These are phyloP conservation scores for Kwoniella heveanensis DNA, from an alignment of 768 basidiomycete species.

Conservation along the genomic window DNA sequence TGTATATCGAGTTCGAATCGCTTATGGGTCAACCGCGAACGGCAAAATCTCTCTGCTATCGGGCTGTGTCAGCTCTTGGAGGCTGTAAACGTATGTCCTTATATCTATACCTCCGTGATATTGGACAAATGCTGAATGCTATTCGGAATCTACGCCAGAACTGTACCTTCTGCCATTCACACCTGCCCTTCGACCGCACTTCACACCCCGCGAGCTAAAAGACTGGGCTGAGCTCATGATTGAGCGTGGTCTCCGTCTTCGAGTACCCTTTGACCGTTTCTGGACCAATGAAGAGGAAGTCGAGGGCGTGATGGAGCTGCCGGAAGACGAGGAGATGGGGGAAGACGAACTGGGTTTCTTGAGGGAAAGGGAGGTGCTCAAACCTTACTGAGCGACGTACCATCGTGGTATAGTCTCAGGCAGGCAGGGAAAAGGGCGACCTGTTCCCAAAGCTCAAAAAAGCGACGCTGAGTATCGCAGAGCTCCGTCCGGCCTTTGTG, in stretches of 20 bases:
- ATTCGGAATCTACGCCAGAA: slow-evolving; percentile 31
- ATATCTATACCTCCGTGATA: background rate
- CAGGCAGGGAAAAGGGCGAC: too few relatives aligned
- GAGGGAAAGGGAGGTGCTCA: slow-evolving; percentile 44
- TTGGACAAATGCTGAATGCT: background rate
- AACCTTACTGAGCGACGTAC: slow-evolving; percentile 49
- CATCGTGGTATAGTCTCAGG: too few relatives aligned
- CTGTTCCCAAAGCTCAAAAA: too few relatives aligned
- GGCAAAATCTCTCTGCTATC: slow-evolving; percentile 56
- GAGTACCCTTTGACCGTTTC: slow-evolving; percentile 49
- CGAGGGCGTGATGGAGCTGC: slow-evolving; percentile 23
- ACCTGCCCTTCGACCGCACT: slow-evolving; percentile 48
- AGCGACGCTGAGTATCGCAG: too few relatives aligned
- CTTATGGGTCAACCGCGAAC: slow-evolving; percentile 40
- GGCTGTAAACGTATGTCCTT: slow-evolving; percentile 54
- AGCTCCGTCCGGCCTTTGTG: too few relatives aligned
- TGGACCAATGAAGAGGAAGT: slow-evolving; percentile 34
- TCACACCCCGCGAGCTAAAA: slow-evolving; percentile 54
- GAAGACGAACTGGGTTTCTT: slow-evolving; percentile 51
- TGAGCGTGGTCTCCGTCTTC: slow-evolving; percentile 55
- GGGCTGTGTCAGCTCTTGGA: slow-evolving; percentile 54
- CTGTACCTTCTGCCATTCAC: slow-evolving; percentile 58
- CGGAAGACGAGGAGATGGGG: slow-evolving; percentile 41
- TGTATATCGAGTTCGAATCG: slow-evolving; percentile 58
- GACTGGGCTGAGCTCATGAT: slow-evolving; percentile 56